These are phyloP conservation scores for Picochlorum sp. DNA, from an alignment of 139 green algal species.

Conservation along the genomic window DNA sequence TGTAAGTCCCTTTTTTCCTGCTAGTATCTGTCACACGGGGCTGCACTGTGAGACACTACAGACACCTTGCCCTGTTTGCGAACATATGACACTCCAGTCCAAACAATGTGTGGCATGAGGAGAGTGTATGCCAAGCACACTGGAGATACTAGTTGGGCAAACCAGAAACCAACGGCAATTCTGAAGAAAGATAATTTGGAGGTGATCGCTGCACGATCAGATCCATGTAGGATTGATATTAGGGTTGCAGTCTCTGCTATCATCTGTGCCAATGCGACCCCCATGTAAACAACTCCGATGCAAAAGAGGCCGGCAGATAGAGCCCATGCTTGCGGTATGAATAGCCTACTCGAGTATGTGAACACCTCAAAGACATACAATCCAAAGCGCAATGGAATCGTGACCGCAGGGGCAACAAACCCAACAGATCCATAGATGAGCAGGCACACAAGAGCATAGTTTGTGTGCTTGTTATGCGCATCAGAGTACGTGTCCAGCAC, in stretches of 20 bases:
- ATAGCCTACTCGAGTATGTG: no score
- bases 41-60: neutral
- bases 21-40: neutral
- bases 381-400: neutral
- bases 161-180: constrained; percentile 16
- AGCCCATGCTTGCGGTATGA: neutral
- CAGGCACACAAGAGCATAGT: constrained; percentile 57
- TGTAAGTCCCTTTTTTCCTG: neutral
- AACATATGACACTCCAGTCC: constrained; percentile 39
- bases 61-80: constrained; percentile 26
- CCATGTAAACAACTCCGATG: constrained; percentile 8
- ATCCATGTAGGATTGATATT: neutral
- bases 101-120: constrained; percentile 20
- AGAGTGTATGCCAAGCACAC: constrained; percentile 41
- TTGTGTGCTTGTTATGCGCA: constrained; percentile 42
- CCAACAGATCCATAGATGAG: constrained; percentile 55
- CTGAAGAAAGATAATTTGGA: neutral
- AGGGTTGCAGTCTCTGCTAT: constrained; percentile 16
- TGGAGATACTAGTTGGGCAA: constrained; percentile 31
- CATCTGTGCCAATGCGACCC: constrained; percentile 32
- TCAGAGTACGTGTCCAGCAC: constrained; percentile 83
- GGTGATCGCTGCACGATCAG: neutral
- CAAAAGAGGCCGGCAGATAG: constrained; percentile 4
- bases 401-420: constrained; percentile 35
- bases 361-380: neutral